Evolutionary conservation across 306 rosid genomes (phyloP), one percentile per base, ranked within the genome.

Genomic region (Cicer cuneatum): DNA sequence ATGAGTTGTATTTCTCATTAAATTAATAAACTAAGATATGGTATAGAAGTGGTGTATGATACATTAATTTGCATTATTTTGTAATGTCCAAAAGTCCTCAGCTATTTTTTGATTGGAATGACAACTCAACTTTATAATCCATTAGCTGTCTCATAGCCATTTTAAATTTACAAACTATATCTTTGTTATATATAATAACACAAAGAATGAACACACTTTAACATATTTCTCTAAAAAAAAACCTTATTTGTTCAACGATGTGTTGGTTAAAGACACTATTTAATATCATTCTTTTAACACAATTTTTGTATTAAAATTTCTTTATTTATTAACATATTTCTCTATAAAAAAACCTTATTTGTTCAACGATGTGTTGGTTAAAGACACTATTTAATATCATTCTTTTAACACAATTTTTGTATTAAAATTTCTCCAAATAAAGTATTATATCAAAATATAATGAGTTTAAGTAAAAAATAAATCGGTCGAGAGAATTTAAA

Each of bases 1-100:
- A 1, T 46, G 72, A 67, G 72, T 46, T 46, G 72, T 67, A 29
- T n/a, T 67, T 46, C 8, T 69, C 9, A 37, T 65, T 65, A 65
- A 64, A 64, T 10, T 15, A 61, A 47, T 4, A 35, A 75, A 49
- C 19, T 39, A 63, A 33, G 43, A 51, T 63, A 2, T 51, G 16
- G n/a, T n/a, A 10, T 14, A n/a, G 66, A 33, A 60, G 12, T 61
- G 21, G 2, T 29, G 58, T 12, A 47, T 60, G 29, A 63, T 53
- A 7, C 40, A 68, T 46, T 18, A 47, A 43, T 51, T 67, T 69
- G 7, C 7, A 47, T 67, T 48, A 33, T 68, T 68, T 58, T 57
- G 43, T 56, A 38, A 33, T 18, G 62, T 37, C 67, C 52, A 35
- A n/a, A 18, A 60, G 10, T 6, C 48, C 6, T 13, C 42, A 52